These are phyloP conservation scores for Drechmeria coniospora DNA, from an alignment of 2,329 filamentous ascomycete genomes.

Conservation along the genomic window DNA sequence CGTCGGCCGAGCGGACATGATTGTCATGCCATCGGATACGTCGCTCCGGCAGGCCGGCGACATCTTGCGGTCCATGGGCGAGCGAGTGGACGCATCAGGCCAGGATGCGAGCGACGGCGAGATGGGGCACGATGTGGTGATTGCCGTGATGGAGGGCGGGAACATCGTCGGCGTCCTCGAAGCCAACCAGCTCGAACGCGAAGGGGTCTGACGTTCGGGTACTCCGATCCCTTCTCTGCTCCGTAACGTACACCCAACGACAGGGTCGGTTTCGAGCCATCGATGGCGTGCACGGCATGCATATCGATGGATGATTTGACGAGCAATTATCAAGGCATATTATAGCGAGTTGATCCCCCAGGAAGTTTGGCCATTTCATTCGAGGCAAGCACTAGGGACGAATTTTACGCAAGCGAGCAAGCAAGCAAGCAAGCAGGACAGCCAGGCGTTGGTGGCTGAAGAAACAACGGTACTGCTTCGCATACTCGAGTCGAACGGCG, in stretches of 20 bases:
- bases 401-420: not conserved
- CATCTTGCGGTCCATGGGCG: conserved; percentile 32
- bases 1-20: conserved; percentile 38
- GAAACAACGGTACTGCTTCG: too few relatives aligned
- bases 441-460: too few relatives aligned
- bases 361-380: not conserved
- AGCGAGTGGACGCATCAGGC: too few relatives aligned
- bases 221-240: too few relatives aligned
- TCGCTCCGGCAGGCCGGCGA: conserved; percentile 36
- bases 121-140: conserved; percentile 11
- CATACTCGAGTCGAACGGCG: too few relatives aligned
- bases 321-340: not conserved
- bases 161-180: conserved; percentile 9
- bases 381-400: not conserved
- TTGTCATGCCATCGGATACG: conserved; percentile 40
- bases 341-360: not conserved
- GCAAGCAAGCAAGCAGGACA: not conserved
- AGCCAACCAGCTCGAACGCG: not conserved
- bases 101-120: too few relatives aligned
- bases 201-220: not conserved
- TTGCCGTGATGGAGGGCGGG: conserved; percentile 16
- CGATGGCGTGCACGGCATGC: too few relatives aligned
- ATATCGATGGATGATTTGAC: too few relatives aligned
- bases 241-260: too few relatives aligned
- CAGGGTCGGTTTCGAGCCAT: too few relatives aligned